Conservation (phyloP, 2,329 filamentous ascomycete species). For the Emericellopsis cladophorae region DNA sequence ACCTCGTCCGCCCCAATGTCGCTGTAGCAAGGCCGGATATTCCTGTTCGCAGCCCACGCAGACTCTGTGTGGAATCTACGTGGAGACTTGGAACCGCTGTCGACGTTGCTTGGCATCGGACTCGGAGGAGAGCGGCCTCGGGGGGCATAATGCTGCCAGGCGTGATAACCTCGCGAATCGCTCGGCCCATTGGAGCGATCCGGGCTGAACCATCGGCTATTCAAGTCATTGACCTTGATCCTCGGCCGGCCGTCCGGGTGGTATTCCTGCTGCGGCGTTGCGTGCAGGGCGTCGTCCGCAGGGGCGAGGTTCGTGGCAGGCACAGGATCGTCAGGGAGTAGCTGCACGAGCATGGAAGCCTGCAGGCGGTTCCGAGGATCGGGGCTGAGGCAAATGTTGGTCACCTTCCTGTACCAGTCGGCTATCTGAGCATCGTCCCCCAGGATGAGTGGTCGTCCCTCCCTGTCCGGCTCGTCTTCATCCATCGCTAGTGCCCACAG, state of each 20-base stretch:
- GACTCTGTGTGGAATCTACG: slow-evolving; percentile 14
- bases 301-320: slow-evolving; percentile 18
- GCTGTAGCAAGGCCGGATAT: slow-evolving; percentile 26
- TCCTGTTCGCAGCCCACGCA: slow-evolving; percentile 23
- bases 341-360: slow-evolving; percentile 56
- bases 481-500: slow-evolving; percentile 83
- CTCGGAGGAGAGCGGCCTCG: slow-evolving; percentile 43
- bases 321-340: slow-evolving; percentile 42
- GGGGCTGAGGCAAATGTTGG: slow-evolving; percentile 64
- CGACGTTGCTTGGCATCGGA: slow-evolving; percentile 30
- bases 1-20: slow-evolving; percentile 14
- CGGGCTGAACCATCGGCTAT: background rate
- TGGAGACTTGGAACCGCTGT: slow-evolving; percentile 16
- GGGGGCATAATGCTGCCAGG: slow-evolving; percentile 23
- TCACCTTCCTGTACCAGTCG: slow-evolving; percentile 63
- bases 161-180: slow-evolving; percentile 22
- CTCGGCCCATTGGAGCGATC: slow-evolving; percentile 20
- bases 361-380: slow-evolving; percentile 61
- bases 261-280: slow-evolving; percentile 23
- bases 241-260: slow-evolving; percentile 16
- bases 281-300: slow-evolving; percentile 25
- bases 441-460: slow-evolving; percentile 55
- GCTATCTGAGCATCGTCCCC: slow-evolving; percentile 53
- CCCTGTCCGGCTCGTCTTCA: slow-evolving; percentile 79
- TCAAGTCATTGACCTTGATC: slow-evolving; percentile 13